Percentiles rank a stretch among this genome's conserved stretches.
Evolutionary conservation across 352 stramenopile genomes (phyloP).

Genomic region (Pythium rhizo-oryzae): DNA sequence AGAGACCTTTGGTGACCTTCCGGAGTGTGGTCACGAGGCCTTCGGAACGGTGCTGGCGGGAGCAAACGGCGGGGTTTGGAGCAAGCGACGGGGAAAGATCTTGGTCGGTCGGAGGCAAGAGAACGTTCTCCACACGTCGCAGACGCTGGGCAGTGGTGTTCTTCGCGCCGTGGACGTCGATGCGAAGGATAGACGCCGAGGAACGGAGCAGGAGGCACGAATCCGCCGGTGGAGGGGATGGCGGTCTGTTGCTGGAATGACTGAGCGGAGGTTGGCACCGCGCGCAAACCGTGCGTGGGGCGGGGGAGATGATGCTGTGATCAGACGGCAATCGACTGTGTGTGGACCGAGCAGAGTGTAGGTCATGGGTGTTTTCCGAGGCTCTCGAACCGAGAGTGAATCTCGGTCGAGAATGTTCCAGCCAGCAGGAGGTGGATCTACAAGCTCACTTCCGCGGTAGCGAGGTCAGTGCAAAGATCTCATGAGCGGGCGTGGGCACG

Average conservation of each 20-base stretch:
- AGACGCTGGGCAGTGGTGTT: neutral
- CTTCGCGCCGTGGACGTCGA: neutral
- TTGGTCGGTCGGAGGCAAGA: neutral
- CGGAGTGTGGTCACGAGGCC: neutral
- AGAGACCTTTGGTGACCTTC: constrained; percentile 2
- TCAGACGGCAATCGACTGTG: constrained; percentile 12
- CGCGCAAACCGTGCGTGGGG: no score
- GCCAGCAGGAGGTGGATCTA: neutral
- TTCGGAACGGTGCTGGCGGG: neutral
- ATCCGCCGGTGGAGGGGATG: neutral
- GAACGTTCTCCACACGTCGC: constrained; percentile 1
- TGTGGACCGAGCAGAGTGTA: constrained; percentile 16
- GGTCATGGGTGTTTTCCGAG: constrained; percentile 14
- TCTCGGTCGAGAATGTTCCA: constrained; percentile 12
- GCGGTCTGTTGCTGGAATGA: neutral
- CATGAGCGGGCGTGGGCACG: no score
- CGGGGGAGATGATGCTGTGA: constrained; percentile 11
- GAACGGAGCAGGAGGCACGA: neutral
- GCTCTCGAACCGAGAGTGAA: constrained; percentile 11
- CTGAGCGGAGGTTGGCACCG: neutral
- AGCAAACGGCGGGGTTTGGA: neutral
- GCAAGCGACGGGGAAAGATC: constrained; percentile 1
- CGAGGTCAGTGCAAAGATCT: neutral
- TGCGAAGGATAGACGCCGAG: neutral
- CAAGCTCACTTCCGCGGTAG: neutral